Evolutionary conservation across 129 eudicot species (phyloP).

Genomic region (Tagetes patula): DNA sequence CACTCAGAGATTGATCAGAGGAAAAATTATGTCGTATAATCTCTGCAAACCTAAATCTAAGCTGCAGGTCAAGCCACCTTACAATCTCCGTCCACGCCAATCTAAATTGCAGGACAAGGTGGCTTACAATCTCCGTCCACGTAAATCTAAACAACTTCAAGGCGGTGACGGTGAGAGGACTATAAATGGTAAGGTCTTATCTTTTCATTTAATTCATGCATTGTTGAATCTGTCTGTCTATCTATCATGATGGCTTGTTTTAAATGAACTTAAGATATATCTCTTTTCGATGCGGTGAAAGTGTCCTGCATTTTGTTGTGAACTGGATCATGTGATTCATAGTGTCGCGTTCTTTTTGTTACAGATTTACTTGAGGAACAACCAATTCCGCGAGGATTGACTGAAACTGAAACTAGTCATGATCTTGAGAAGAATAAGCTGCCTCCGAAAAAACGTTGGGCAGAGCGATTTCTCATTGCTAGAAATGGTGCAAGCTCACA

Average conservation of each 20-base stretch:
- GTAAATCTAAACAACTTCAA: not conserved
- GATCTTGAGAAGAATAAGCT: not conserved
- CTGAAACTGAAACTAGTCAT: not conserved
- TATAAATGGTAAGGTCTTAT: slow-evolving; percentile 5
- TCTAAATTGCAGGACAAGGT: not conserved
- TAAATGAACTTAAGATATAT: not conserved
- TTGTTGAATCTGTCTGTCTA: too few species aligned
- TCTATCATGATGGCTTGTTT: not conserved
- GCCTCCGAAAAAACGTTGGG: not conserved
- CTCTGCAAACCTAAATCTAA: not conserved
- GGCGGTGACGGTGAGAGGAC: not conserved
- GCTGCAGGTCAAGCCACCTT: not conserved
- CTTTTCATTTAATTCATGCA: not conserved
- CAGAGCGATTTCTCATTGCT: not conserved
- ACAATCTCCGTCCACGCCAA: not conserved
- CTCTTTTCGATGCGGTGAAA: not conserved
- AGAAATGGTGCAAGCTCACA: not conserved
- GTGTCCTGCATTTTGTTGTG: not conserved
- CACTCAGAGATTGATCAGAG: not conserved
- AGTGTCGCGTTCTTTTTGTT: not conserved
- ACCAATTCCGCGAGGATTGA: not conserved
- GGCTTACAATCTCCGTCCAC: not conserved
- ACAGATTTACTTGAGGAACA: not conserved
- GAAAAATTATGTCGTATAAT: not conserved
- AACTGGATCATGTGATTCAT: not conserved